Evolutionary conservation across 2,329 filamentous ascomycete genomes (phyloP), one percentile per base, ranked within the genome.

Genomic region (Aspergillus proliferans): DNA sequence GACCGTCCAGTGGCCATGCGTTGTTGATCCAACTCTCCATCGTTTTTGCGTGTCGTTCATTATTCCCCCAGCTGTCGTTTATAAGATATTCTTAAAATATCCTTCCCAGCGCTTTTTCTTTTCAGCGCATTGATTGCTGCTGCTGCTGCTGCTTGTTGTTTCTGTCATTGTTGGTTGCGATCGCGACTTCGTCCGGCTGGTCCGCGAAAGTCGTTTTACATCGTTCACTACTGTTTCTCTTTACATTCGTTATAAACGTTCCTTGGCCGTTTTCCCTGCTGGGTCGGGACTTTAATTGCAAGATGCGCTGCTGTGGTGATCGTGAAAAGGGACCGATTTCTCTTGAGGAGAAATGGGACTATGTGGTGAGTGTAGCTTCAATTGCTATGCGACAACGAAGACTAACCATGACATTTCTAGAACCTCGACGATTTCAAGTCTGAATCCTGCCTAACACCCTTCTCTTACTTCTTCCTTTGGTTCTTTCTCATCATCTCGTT

Each of bases 331-430:
- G 76, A 57, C 78, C 85, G 54, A 79, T 92, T 54, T 78, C 81
- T 54, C 84, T 87, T 52, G 92, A 96, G 71, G 88, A 93, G 73
- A 87, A 90, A 77, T 97, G 92, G 92, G 88, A 91, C 63, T 95
- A 91, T 67, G 91, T 97, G 66, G 87, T 89, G 73, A 65, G 85
- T 53, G 21, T 49, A 22, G 40, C 19, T 24, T 30, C 22, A 3
- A 19, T 7, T 6, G 15, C 38, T 49, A 50, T 56, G 24, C 54
- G 30, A 15, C 15, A 22, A 45, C 41, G 9, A 10, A 12, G 14
- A 8, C 24, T 52, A 33, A 52, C 40, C 34, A 3, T 48, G 10
- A 5, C 26, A 30, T 50, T 15, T 47, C 40, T 53, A 80, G 77
- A 80, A 77, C 64, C 69, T 80, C 15, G 67, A 75, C 47, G 92